Percentiles rank a stretch among this genome's conserved stretches.
These are phyloP conservation scores for Penicillium cosmopolitanum DNA, from an alignment of 495 filamentous ascomycete species.

Conservation along the genomic window DNA sequence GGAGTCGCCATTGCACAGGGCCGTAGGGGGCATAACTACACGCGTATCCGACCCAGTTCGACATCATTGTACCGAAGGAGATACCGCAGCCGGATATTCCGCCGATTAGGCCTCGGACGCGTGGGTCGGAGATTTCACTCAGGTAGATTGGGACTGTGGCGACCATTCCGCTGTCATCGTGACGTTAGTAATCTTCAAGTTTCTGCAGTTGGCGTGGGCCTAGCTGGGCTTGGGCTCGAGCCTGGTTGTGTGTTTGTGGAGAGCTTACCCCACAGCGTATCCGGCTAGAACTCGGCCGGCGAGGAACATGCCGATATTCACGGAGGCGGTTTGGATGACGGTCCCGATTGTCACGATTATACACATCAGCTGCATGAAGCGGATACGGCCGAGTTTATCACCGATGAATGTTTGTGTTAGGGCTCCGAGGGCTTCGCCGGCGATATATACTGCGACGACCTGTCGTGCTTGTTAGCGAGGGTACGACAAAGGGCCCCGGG, in stretches of 20 bases:
- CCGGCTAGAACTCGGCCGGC: constrained; percentile 60
- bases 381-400: constrained; percentile 59
- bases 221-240: too few relatives aligned
- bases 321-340: constrained; percentile 57
- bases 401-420: constrained; percentile 56
- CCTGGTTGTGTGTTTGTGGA: background rate
- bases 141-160: constrained; percentile 63
- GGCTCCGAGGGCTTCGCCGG: constrained; percentile 59
- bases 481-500: too few relatives aligned
- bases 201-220: background rate
- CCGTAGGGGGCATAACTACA: constrained; percentile 60
- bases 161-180: constrained; percentile 48
- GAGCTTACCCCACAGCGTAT: constrained; percentile 54
- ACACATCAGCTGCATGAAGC: constrained; percentile 63
- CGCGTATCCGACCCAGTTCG: constrained; percentile 62
- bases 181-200: too few relatives aligned
- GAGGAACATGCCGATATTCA: constrained; percentile 65
- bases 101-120: constrained; percentile 58
- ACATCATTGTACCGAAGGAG: constrained; percentile 60
- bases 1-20: constrained; percentile 58
- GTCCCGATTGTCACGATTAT: constrained; percentile 60
- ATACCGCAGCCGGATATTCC: constrained; percentile 63
- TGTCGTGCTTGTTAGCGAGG: constrained; percentile 15
- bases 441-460: constrained; percentile 64
- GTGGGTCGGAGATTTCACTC: constrained; percentile 58